Percentiles rank a stretch among this genome's conserved stretches.
Evolutionary conservation across 257 asterid genomes (phyloP).

Genomic region (Rubia yunnanensis): DNA sequence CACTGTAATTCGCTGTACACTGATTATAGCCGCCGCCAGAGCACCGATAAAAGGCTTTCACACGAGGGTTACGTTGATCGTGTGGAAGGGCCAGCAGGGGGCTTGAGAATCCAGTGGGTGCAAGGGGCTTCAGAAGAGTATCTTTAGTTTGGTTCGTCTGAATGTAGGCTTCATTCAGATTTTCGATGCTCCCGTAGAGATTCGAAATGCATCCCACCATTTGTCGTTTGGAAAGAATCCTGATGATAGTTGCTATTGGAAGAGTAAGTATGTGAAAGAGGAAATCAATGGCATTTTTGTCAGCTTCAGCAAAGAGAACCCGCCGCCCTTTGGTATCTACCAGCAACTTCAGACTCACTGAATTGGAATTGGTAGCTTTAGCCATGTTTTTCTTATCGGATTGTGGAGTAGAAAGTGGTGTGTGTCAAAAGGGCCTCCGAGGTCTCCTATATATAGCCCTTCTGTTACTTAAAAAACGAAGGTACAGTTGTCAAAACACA

Average conservation of each 20-base stretch:
- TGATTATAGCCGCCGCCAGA: too few relatives aligned
- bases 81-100: slow-evolving; percentile 10
- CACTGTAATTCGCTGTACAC: too few relatives aligned
- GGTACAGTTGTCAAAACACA: too few relatives aligned
- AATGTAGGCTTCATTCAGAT: slow-evolving; percentile 3
- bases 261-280: not conserved
- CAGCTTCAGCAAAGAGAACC: not conserved
- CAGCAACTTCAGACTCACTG: not conserved
- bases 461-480: too few relatives aligned
- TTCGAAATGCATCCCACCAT: not conserved
- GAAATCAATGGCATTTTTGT: not conserved
- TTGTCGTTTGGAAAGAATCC: not conserved
- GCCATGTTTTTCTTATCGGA: too few relatives aligned
- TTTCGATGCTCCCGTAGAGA: not conserved
- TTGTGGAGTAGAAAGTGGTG: too few relatives aligned
- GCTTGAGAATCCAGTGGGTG: not conserved
- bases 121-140: slow-evolving; percentile 16
- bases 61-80: not conserved
- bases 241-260: not conserved
- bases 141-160: slow-evolving; percentile 18
- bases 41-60: too few relatives aligned
- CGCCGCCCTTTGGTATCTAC: not conserved
- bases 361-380: too few relatives aligned
- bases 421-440: too few relatives aligned
- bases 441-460: too few relatives aligned